Percentiles rank a stretch among this genome's conserved stretches.
Conservation (phyloP, 148 eudicot genomes). For the Pouteria glomerata region DNA sequence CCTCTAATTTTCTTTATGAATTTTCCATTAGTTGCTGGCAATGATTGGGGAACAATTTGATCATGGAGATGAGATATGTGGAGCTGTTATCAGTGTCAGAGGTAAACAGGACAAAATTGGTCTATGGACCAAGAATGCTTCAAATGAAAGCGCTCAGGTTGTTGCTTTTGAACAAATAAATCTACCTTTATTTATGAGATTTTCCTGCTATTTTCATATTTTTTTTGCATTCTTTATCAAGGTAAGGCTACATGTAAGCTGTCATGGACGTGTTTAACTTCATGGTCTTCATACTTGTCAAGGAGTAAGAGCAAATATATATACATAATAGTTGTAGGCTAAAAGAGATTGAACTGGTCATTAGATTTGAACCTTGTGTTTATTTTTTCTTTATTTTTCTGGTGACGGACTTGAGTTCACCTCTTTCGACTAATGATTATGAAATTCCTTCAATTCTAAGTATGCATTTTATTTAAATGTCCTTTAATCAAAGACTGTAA, state of each 20-base stretch:
- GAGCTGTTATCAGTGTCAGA: conserved; percentile 86
- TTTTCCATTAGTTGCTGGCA: conserved; percentile 61
- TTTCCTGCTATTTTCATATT: neutral
- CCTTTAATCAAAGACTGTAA: neutral
- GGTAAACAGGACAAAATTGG: conserved; percentile 64
- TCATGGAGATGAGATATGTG: conserved; percentile 95
- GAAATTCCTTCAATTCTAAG: neutral
- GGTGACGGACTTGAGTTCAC: neutral
- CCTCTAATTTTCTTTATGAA: conserved; percentile 11
- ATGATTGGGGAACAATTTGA: conserved; percentile 98
- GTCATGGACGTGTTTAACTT: neutral
- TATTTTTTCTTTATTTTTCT: neutral
- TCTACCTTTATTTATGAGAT: neutral
- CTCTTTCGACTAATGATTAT: neutral
- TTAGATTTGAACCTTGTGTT: neutral
- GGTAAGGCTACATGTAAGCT: neutral
- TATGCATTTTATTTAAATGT: neutral
- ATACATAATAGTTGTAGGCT: neutral
- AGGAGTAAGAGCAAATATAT: neutral
- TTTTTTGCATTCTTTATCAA: neutral
- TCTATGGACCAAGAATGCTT: conserved; percentile 93
- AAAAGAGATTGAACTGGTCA: neutral
- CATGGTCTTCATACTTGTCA: neutral
- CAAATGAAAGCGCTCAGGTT: conserved; percentile 94
- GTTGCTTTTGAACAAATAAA: neutral